Base-by-base conservation (phyloP, 768 basidiomycete genomes). In the Tephrocybe sp. region DNA sequence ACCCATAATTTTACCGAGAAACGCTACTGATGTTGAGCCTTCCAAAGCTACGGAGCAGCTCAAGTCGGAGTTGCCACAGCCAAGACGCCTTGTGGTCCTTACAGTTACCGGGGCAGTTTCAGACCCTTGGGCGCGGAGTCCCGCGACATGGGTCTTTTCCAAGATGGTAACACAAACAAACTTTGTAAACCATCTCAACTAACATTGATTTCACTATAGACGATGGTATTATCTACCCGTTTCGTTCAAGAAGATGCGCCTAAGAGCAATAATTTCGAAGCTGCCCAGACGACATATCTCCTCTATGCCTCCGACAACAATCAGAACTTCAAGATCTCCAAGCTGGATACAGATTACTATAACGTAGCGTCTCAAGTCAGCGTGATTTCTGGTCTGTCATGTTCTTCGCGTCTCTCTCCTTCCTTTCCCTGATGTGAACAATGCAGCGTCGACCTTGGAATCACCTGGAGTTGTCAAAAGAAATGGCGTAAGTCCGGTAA, bases 261-360 rank as follows among this genome's bases (percentile, higher is more conserved):
- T 18, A 48, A 48, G 26, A 50, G 6, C n/a, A 40, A 9, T 40
- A 41, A n/a, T 45, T 30, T 4, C 38, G 45, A 53, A 76, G 75
- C 67, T 51, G 72, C 72, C 14, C 73, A 75, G 51, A 78, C 77
- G 0, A 68, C 79, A 6, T 85, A 84, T 60, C 72, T 85, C 12
- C 70, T 85, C 15, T 85, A 83, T 58, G 83, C 83, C 15, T 83
- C 81, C 4, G 83, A 85, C 65, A 81, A 81, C 65, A 85, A 85
- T 62, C 80, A 83, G 65, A 80, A 84, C 61, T 84, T 84, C 74
- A 85, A 85, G 71, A 83, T 85, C 20, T 73, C 83, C 11, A 66
- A 65, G 44, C 64, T 84, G 48, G 80, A 83, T 55, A 54, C 73
- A n/a, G 75, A 83, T 60, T 85, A 83, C 55, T 80, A 83, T 58